These are phyloP conservation scores for Eustoma russellianum DNA, from an alignment of 257 asterid genomes.

Conservation along the genomic window DNA sequence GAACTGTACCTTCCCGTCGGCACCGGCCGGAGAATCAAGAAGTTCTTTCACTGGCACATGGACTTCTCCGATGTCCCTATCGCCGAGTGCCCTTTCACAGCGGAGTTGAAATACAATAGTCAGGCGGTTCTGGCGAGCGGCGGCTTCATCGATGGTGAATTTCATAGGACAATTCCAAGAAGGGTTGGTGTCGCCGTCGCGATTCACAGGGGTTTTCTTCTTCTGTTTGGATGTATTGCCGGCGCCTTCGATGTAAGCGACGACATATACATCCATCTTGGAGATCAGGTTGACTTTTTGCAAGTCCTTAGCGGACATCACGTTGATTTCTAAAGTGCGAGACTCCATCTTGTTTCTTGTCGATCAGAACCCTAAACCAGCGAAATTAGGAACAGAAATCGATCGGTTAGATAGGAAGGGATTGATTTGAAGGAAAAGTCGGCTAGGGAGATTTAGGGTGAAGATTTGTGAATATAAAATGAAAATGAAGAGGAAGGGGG, in stretches of 20 bases:
- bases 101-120: slow-evolving; percentile 39
- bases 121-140: slow-evolving; percentile 48
- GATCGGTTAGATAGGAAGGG: too few species aligned
- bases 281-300: slow-evolving; percentile 46
- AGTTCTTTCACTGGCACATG: slow-evolving; percentile 60
- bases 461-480: too few species aligned
- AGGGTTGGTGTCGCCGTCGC: slow-evolving; percentile 48
- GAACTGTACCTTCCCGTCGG: slow-evolving; percentile 27
- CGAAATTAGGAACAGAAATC: too few species aligned
- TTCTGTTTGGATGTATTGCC: slow-evolving; percentile 28
- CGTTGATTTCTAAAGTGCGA: slow-evolving; percentile 40
- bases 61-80: slow-evolving; percentile 59
- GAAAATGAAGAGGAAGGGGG: too few species aligned
- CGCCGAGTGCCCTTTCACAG: slow-evolving; percentile 51
- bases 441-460: too few species aligned
- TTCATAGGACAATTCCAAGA: slow-evolving; percentile 56
- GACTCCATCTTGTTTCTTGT: slow-evolving; percentile 29
- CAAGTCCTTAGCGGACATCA: slow-evolving; percentile 47
- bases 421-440: too few species aligned
- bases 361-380: too few species aligned
- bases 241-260: slow-evolving; percentile 52
- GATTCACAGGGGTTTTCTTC: slow-evolving; percentile 38
- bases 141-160: slow-evolving; percentile 51
- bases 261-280: slow-evolving; percentile 56
- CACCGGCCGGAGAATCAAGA: slow-evolving; percentile 28